These are phyloP conservation scores for Trichomonas vaginalis DNA, from an alignment of 208 protist genomes.

Conservation along the genomic window DNA sequence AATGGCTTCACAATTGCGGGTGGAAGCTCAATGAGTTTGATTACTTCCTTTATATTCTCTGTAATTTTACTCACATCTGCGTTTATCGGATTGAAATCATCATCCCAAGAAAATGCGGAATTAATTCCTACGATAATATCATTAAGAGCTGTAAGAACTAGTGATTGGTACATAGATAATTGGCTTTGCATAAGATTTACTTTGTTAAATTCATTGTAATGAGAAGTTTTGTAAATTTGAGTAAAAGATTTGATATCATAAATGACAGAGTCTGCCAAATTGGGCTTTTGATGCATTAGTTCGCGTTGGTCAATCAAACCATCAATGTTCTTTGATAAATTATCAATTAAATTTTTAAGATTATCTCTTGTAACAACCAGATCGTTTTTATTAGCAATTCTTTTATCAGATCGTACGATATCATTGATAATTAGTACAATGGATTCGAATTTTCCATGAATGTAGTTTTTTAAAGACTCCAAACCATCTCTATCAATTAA, in stretches of 20 bases:
- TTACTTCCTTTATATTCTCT: neutral
- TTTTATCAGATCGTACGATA: too few relatives aligned
- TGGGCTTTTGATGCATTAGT: too few relatives aligned
- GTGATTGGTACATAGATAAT: too few relatives aligned
- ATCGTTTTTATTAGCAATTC: too few relatives aligned
- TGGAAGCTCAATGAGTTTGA: neutral
- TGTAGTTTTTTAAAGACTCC: too few relatives aligned
- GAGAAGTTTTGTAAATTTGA: neutral
- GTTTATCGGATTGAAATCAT: neutral
- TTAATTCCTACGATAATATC: neutral
- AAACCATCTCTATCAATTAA: too few relatives aligned
- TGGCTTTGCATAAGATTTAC: neutral
- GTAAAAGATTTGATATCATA: neutral
- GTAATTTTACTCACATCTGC: neutral
- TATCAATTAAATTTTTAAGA: too few relatives aligned
- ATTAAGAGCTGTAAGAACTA: neutral
- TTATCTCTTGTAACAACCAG: too few relatives aligned
- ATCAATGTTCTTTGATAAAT: too few relatives aligned
- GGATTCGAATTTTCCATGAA: too few relatives aligned
- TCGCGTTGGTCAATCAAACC: too few relatives aligned
- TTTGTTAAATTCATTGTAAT: neutral
- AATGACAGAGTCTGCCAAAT: neutral
- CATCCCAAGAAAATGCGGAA: neutral
- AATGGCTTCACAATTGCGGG: neutral
- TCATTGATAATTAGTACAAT: too few relatives aligned